Conservation (phyloP, 352 stramenopile genomes). For the Thraustochytrium sp. region DNA sequence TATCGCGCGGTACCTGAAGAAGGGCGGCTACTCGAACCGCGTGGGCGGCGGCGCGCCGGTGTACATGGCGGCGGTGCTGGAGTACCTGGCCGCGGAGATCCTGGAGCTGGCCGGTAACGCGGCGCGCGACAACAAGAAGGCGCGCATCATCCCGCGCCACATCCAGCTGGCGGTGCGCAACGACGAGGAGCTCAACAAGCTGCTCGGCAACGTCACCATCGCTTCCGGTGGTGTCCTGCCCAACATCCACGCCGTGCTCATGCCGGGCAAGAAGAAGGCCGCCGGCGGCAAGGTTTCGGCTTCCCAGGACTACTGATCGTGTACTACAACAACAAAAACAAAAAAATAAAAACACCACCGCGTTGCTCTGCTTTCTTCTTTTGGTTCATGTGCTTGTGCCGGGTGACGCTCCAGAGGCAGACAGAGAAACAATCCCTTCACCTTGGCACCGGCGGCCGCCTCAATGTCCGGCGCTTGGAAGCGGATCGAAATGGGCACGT, state of each 20-base stretch:
- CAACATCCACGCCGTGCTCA: conserved; percentile 67
- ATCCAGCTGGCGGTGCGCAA: conserved; percentile 75
- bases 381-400: no score
- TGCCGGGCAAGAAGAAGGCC: conserved; percentile 55
- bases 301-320: conserved; percentile 37
- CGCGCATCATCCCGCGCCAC: conserved; percentile 67
- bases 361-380: background rate
- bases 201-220: conserved; percentile 87
- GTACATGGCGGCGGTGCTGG: conserved; percentile 65
- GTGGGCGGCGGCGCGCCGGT: conserved; percentile 70
- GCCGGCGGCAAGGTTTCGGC: background rate
- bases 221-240: conserved; percentile 70
- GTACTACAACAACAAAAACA: no score
- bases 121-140: conserved; percentile 64
- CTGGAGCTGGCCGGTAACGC: conserved; percentile 56
- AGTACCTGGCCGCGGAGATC: conserved; percentile 62
- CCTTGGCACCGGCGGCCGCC: no score
- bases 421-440: no score
- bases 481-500: background rate
- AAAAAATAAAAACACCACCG: background rate
- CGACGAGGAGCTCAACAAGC: conserved; percentile 91
- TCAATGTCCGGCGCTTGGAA: no score
- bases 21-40: conserved; percentile 69
- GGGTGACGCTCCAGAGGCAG: no score
- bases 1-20: conserved; percentile 73